These are phyloP conservation scores for Calocybe cyanea DNA, from an alignment of 768 basidiomycete species.

Conservation along the genomic window DNA sequence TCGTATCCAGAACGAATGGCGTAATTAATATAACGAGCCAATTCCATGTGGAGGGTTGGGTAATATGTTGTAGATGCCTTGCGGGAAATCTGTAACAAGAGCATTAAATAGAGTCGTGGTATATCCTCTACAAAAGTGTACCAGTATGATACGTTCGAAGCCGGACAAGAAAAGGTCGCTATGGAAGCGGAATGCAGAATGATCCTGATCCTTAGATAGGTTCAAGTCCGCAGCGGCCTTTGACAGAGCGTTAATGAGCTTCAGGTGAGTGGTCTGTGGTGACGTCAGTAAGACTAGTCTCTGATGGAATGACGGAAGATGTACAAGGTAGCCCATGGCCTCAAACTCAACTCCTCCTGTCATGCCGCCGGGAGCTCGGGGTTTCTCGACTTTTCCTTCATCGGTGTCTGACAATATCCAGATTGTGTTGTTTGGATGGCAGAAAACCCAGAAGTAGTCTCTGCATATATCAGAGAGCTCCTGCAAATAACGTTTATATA, in stretches of 20 bases:
- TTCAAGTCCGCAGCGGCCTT: conserved; percentile 61
- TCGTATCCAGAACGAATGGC: conserved; percentile 66
- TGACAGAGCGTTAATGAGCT: conserved; percentile 78
- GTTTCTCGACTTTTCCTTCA: conserved; percentile 80
- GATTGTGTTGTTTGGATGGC: conserved; percentile 89
- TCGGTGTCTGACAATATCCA: conserved; percentile 86
- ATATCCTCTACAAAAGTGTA: conserved; percentile 31
- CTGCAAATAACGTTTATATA: conserved; percentile 78
- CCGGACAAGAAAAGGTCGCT: conserved; percentile 86
- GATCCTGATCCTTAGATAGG: conserved; percentile 62
- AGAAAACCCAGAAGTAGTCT: conserved; percentile 97
- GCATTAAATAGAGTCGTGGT: not conserved
- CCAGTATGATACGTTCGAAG: conserved; percentile 85
- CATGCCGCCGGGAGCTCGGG: conserved; percentile 94
- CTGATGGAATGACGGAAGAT: not conserved
- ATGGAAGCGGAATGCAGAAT: conserved; percentile 82
- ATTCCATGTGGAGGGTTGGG: conserved; percentile 89
- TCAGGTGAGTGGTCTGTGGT: conserved; percentile 80
- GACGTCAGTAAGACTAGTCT: too few relatives aligned
- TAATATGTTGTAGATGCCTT: conserved; percentile 96
- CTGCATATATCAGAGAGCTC: conserved; percentile 88
- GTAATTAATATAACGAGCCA: conserved; percentile 79
- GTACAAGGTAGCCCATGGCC: conserved; percentile 91
- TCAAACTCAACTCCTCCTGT: conserved; percentile 98
- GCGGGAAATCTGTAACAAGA: conserved; percentile 67